Conservation (phyloP, 345 rosid species). For the Citrus reticulata region DNA sequence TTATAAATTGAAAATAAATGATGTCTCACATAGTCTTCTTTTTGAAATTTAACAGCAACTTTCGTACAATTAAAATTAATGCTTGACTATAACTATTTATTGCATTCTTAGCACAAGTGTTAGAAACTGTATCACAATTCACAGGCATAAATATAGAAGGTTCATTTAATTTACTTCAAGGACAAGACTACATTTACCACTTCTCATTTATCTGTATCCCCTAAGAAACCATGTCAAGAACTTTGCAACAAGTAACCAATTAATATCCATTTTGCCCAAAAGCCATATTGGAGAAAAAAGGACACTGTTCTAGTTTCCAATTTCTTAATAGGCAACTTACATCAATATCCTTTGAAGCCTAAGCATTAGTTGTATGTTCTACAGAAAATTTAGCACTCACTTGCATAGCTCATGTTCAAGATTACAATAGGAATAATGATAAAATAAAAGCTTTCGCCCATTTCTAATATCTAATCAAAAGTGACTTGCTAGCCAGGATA, state of each 20-base stretch:
- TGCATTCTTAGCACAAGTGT: background rate
- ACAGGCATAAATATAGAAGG: background rate
- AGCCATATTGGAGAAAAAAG: background rate
- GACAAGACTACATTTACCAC: background rate
- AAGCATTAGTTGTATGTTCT: background rate
- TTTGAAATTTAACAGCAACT: background rate
- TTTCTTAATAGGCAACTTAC: background rate
- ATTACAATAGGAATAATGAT: background rate
- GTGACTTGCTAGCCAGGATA: background rate
- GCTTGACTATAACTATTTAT: background rate
- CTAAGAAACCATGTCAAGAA: background rate
- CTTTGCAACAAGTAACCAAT: background rate
- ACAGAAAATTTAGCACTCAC: background rate
- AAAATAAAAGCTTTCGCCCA: background rate
- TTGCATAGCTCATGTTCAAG: background rate
- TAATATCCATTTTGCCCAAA: background rate
- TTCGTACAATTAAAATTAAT: background rate
- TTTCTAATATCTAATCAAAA: background rate
- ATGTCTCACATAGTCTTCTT: background rate
- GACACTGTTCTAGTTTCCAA: background rate
- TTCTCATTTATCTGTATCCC: background rate
- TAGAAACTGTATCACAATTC: background rate
- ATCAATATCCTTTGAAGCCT: background rate
- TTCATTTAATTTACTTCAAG: background rate
- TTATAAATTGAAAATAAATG: no score